Base-by-base conservation (phyloP, 345 rosid genomes). In the Eucalyptus curtisii region DNA sequence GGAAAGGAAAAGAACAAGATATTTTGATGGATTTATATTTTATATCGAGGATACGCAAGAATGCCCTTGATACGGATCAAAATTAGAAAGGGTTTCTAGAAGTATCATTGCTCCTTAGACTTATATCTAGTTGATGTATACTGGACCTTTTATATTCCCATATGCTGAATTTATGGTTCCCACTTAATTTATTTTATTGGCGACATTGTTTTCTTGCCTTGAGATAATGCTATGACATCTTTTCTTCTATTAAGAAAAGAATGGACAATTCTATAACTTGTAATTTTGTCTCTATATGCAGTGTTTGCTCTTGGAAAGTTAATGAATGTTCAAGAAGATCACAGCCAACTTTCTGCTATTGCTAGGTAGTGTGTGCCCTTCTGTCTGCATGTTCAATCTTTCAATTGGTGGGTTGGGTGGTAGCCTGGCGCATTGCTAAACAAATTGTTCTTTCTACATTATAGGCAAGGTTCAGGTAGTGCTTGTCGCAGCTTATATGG, bases 401-500 rank as follows among this genome's bases (percentile, higher is more conserved):
- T 47, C 55, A 52, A 49, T 52, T 87, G 52, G 45, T 24, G 71
- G n/a, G 49, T 19, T 40, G 82, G 33, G 42, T 0, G 3, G 80
- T 48, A 66, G 17, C 45, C n/a, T n/a, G 50, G 52, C 0, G 33
- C 48, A 24, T 17, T 86, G 42, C 52, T 87, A 55, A 88, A 53
- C 81, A 85, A 31, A 87, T 47, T 87, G 90, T 89, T 59, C 90
- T 90, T 88, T 87, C 82, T 76, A 76, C 27, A 76, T 37, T 82
- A 53, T 48, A 98, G 99, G 95, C 99, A 97, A 95, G 99, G 99
- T 90, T 98, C 99, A 86, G 99, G 99, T 90, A 98, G 99, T 93
- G 99, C 99, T 90, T 98, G 99, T 91, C 99, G 99, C 89, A 98
- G 99, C 94, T 93, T 98, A 86, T 96, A 91, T 90, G 99, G 99